Evolutionary conservation across 163 green algal genomes (phyloP).

Genomic region (Chlamydomonas reinhardtii): DNA sequence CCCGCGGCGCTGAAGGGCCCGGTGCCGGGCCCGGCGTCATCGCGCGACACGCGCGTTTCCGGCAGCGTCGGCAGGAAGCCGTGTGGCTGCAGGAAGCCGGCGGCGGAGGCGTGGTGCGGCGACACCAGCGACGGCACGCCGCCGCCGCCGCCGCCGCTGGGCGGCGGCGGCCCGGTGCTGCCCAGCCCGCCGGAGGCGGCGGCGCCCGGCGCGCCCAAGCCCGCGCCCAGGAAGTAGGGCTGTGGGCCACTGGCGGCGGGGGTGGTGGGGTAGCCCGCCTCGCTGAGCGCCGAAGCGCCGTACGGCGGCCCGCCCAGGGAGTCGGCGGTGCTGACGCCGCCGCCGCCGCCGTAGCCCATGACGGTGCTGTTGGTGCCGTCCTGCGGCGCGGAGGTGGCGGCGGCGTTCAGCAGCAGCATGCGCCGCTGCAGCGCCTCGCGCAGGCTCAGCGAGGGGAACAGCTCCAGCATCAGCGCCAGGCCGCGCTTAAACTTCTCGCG

Average conservation of each 20-base stretch:
- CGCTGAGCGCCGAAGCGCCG: conserved; percentile 8
- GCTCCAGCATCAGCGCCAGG: conserved; percentile 57
- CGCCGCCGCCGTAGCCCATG: conserved; percentile 6
- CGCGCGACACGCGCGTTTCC: background rate
- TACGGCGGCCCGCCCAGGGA: background rate
- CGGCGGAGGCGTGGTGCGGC: background rate
- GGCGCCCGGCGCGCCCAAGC: background rate
- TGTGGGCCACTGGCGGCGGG: background rate
- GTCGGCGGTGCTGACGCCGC: background rate
- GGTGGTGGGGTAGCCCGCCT: background rate
- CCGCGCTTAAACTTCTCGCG: conserved; percentile 58
- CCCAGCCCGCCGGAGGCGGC: background rate
- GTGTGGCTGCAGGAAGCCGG: background rate
- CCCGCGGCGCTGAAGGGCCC: too few species aligned
- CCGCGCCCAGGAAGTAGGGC: background rate
- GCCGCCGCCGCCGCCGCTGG: background rate
- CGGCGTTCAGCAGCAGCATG: conserved; percentile 3
- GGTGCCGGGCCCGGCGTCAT: background rate
- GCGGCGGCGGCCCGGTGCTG: background rate
- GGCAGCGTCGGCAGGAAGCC: conserved; percentile 17
- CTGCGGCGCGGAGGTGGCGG: background rate
- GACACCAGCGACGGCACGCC: background rate
- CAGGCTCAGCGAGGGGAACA: conserved; percentile 50
- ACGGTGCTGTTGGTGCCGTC: background rate
- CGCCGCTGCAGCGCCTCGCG: conserved; percentile 53